Conservation (phyloP, 2,329 filamentous ascomycete species). For the Trematosphaeria pertusa region DNA sequence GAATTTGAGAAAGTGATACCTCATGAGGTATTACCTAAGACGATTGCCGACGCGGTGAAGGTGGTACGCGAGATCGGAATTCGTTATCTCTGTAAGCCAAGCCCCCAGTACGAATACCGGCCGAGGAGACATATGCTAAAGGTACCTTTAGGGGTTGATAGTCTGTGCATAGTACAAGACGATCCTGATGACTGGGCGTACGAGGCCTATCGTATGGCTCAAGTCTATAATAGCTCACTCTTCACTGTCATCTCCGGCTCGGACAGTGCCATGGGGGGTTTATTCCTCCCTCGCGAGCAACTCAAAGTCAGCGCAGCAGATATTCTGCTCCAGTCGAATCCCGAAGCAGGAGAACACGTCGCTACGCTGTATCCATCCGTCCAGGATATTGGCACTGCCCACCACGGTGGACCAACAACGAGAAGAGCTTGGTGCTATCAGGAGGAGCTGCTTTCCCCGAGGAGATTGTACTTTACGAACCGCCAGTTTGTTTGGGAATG, state of each 20-base stretch:
- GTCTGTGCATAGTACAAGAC: constrained; percentile 14
- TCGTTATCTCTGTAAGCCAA: not conserved
- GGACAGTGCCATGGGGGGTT: not conserved
- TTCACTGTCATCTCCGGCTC: not conserved
- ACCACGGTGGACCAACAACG: not conserved
- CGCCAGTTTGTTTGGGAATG: not conserved
- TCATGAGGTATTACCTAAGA: not conserved
- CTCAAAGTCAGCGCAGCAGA: not conserved
- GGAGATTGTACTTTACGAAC: not conserved
- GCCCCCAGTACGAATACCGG: too few species aligned
- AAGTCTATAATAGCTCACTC: constrained; percentile 10
- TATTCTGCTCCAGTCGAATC: not conserved
- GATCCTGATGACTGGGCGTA: constrained; percentile 5
- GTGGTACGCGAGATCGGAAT: not conserved
- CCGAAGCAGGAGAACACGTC: not conserved
- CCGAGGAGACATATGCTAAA: too few species aligned
- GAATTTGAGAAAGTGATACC: not conserved
- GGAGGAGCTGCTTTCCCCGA: not conserved
- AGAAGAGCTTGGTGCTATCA: constrained; percentile 2
- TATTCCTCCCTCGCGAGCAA: not conserved
- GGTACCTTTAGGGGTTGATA: constrained; percentile 15
- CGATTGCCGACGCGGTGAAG: not conserved
- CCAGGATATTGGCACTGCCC: not conserved
- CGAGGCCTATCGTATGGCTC: constrained; percentile 10
- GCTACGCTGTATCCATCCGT: not conserved